Conservation (phyloP, 768 basidiomycete genomes). For the Boletellus ananas region DNA sequence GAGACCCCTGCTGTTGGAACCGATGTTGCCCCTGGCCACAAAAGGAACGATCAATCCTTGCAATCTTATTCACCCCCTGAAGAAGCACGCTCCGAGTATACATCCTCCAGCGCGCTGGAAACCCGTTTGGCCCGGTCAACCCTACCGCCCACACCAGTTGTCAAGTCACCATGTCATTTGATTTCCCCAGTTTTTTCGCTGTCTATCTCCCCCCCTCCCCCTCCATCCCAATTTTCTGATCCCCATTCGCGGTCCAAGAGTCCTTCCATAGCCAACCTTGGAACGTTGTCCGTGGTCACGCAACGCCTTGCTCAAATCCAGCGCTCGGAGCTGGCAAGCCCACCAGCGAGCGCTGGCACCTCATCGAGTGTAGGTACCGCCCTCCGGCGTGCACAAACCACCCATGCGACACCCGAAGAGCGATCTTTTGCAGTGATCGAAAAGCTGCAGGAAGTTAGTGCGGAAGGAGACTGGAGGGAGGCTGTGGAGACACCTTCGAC, state of each 20-base stretch:
- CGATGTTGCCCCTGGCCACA: slow-evolving; percentile 1
- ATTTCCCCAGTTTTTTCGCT: slow-evolving; percentile 12
- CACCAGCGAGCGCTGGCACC: slow-evolving; percentile 16
- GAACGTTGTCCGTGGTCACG: slow-evolving; percentile 59
- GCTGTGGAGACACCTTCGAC: slow-evolving; percentile 15
- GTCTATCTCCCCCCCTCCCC: slow-evolving; percentile 21
- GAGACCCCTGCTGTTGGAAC: slow-evolving; percentile 17
- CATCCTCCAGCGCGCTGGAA: slow-evolving; percentile 23
- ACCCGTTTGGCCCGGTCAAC: slow-evolving; percentile 2
- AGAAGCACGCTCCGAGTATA: slow-evolving; percentile 25
- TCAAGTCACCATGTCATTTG: slow-evolving; percentile 22
- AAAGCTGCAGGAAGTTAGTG: slow-evolving; percentile 15
- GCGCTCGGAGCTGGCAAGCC: slow-evolving; percentile 19
- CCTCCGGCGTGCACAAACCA: slow-evolving; percentile 23
- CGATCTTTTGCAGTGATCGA: slow-evolving; percentile 24
- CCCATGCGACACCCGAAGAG: slow-evolving; percentile 6
- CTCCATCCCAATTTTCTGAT: slow-evolving; percentile 24
- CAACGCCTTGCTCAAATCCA: slow-evolving; percentile 64
- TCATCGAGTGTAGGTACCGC: slow-evolving; percentile 24
- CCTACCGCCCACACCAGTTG: slow-evolving; percentile 24
- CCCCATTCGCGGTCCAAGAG: slow-evolving; percentile 37
- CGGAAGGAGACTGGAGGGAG: neutral
- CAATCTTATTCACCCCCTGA: slow-evolving; percentile 13
- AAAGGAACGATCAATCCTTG: neutral
- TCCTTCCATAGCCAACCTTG: slow-evolving; percentile 61